These are phyloP conservation scores for Cyberlindnera mrakii DNA, from an alignment of 805 yeast genomes.

Conservation along the genomic window DNA sequence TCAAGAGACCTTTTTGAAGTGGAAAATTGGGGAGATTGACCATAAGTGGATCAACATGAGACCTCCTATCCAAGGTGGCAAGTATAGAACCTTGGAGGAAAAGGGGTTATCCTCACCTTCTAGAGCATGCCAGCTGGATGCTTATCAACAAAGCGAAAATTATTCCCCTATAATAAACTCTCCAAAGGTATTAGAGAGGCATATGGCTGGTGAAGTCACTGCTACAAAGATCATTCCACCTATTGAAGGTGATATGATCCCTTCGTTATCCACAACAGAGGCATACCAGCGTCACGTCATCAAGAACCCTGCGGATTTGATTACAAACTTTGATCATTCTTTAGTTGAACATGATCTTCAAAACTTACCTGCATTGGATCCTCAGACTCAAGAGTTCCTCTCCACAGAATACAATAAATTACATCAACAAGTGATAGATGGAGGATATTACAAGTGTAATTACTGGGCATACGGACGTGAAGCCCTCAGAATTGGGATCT, in stretches of 20 bases:
- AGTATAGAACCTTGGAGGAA: slow-evolving; percentile 30
- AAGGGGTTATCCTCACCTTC: slow-evolving; percentile 3
- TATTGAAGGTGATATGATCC: slow-evolving; percentile 43
- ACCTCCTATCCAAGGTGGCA: slow-evolving; percentile 88
- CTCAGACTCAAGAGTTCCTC: slow-evolving; percentile 54
- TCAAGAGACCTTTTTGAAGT: slow-evolving; percentile 41
- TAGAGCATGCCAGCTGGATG: no score
- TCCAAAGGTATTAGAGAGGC: neutral
- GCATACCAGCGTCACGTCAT: slow-evolving; percentile 29
- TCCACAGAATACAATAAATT: slow-evolving; percentile 53
- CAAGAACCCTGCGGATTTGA: slow-evolving; percentile 48
- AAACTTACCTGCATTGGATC: slow-evolving; percentile 59
- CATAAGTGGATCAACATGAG: slow-evolving; percentile 65
- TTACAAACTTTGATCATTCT: slow-evolving; percentile 52
- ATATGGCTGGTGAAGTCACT: slow-evolving; percentile 36
- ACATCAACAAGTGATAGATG: slow-evolving; percentile 46
- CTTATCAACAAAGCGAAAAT: no score
- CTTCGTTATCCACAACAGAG: slow-evolving; percentile 31
- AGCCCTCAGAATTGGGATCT: slow-evolving; percentile 47
- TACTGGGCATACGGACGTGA: slow-evolving; percentile 74
- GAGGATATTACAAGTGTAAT: slow-evolving; percentile 66
- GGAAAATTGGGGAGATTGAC: slow-evolving; percentile 61
- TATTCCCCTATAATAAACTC: no score
- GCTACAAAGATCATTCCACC: slow-evolving; percentile 38
- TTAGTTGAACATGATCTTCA: slow-evolving; percentile 51